phyloP scores from a whole-genome alignment of 2,329 filamentous ascomycete genomes.

The Neopestalotiopsis sp. region DNA sequence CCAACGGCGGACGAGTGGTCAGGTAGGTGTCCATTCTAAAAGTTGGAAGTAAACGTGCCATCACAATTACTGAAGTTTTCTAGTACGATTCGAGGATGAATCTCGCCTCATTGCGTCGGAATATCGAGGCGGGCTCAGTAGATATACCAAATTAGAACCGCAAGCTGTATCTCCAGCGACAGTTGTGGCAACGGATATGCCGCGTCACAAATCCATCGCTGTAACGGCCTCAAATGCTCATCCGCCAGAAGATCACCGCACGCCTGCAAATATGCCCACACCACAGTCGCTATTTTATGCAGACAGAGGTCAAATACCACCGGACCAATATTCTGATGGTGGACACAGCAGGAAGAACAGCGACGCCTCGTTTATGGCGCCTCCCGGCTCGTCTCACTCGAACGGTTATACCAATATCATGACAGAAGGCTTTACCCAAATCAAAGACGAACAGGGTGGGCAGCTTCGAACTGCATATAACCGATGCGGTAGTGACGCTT shows the following conservation, averaged over 20 bases:
- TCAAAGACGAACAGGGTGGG: conserved; percentile 33
- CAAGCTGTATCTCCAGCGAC: conserved; percentile 36
- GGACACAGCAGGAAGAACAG: conserved; percentile 35
- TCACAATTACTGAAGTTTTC: background rate
- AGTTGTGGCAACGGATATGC: conserved; percentile 33
- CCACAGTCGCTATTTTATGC: conserved; percentile 34
- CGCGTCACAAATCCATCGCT: conserved; percentile 29
- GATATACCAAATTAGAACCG: conserved; percentile 67
- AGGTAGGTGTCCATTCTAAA: conserved; percentile 46
- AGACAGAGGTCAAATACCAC: conserved; percentile 29
- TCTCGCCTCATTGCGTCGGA: conserved; percentile 89
- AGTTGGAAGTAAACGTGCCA: conserved; percentile 20
- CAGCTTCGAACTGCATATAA: conserved; percentile 32
- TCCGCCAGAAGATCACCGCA: conserved; percentile 27
- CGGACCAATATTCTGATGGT: conserved; percentile 30
- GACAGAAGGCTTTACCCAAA: conserved; percentile 28
- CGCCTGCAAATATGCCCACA: conserved; percentile 29
- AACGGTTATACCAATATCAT: conserved; percentile 30
- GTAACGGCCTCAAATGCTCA: conserved; percentile 29
- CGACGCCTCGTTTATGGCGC: conserved; percentile 32
- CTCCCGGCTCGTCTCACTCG: conserved; percentile 31
- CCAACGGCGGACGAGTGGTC: conserved; percentile 69
- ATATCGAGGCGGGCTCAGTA: conserved; percentile 78
- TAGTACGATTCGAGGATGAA: conserved; percentile 84
- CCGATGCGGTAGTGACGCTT: conserved; percentile 41